Conservation (phyloP, 2,329 filamentous ascomycete genomes). For the Harringtonia aguacate region DNA sequence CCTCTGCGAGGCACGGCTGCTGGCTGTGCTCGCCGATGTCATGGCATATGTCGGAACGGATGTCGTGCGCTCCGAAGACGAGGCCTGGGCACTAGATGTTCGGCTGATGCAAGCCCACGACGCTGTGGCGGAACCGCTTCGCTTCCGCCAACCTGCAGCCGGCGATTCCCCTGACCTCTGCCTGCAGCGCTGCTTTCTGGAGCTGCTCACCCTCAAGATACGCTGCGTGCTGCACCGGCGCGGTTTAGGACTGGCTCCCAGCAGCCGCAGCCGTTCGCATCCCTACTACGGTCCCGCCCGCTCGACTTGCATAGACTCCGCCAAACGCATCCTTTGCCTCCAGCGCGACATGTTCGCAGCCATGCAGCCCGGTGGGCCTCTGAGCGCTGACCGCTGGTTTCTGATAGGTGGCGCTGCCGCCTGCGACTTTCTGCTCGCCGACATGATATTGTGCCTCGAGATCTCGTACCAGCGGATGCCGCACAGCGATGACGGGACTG, state of each 20-base stretch:
- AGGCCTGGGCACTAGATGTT: too few species aligned
- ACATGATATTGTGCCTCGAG: conserved; percentile 34
- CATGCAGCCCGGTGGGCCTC: conserved; percentile 24
- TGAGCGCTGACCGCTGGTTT: conserved; percentile 30
- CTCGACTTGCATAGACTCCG: conserved; percentile 36
- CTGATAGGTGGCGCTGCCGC: conserved; percentile 28
- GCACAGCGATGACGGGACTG: too few species aligned
- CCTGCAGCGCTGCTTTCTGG: conserved; percentile 16
- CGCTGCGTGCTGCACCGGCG: conserved; percentile 16
- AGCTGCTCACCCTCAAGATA: conserved; percentile 16
- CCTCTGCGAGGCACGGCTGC: conserved; percentile 12
- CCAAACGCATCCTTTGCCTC: conserved; percentile 28
- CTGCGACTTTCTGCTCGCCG: conserved; percentile 34
- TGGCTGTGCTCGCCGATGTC: conserved; percentile 13
- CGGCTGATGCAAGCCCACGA: conserved; percentile 10
- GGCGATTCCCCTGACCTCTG: conserved; percentile 15
- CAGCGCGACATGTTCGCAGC: conserved; percentile 31
- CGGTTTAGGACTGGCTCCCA: conserved; percentile 20
- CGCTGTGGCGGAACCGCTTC: conserved; percentile 9
- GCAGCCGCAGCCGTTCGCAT: conserved; percentile 23
- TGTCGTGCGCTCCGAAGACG: too few species aligned
- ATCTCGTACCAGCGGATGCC: conserved; percentile 7
- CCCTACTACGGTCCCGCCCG: conserved; percentile 26
- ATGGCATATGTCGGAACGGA: too few species aligned
- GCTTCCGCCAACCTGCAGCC: too few species aligned